Base-by-base conservation (phyloP, 2,329 filamentous ascomycete genomes). In the Colletotrichum euphorbiae region DNA sequence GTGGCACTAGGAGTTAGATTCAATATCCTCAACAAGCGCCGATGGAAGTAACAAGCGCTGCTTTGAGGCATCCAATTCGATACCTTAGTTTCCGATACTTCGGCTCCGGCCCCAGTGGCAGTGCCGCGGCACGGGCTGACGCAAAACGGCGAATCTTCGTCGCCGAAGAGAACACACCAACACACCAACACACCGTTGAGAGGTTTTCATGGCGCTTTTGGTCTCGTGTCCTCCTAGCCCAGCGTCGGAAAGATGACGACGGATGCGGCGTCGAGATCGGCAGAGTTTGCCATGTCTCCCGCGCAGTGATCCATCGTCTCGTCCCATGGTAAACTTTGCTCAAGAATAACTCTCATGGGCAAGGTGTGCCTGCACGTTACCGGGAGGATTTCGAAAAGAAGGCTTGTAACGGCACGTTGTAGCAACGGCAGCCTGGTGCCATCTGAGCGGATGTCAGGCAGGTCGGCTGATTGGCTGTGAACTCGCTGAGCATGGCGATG, bases 231-330 rank as follows among this genome's bases (percentile, higher is more conserved):
- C 46, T 15, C 21, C 33, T 19, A 36, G n/a, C 13, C 11, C 7
- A 7, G 45, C 42, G 42, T 28, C 12, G 31, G 40, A 17, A 56
- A 38, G 24, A 57, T 38, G 50, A 43, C 50, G 21, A 36, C n/a
- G 15, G 21, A 55, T 19, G 28, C 33, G 38, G 51, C 38, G 38
- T 19, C 28, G 19, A 48, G 54, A 65, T 66, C 21, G 28, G 62
- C 66, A 69, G 48, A 69, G 65, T 68, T 68, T 64, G 13, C 24
- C 13, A 61, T 31, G 38, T 24, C 48, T 55, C 21, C 42, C 43
- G 55, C 52, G 65, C 54, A 42, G 42, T 69, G 50, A 56, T 43
- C 61, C 54, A 46, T 69, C 66, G 66, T 66, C 66, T 66, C 55
- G 54, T 55, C 42, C 48, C 24, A 13, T 21, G 7, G 24, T 19